A percentile compares a stretch with the other conserved stretches of the same genome.
Evolutionary conservation across 202 grass and related monocot species (phyloP).

Genomic region (Zizania palustris): DNA sequence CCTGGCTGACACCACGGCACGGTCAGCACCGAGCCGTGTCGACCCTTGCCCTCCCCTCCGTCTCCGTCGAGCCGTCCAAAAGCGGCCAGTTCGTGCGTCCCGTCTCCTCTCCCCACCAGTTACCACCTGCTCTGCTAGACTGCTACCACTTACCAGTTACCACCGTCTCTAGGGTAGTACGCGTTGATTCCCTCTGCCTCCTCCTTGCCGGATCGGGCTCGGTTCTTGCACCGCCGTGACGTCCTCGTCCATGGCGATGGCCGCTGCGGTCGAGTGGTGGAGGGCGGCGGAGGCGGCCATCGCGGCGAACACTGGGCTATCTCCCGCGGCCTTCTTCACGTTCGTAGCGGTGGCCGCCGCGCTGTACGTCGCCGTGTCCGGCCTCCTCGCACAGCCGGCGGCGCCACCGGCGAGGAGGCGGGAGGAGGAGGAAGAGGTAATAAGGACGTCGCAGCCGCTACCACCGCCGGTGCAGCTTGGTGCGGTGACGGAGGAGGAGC

Average conservation of each 20-base stretch:
- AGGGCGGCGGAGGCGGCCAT: slow-evolving; percentile 40
- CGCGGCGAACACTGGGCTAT: slow-evolving; percentile 56
- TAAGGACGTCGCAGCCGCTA: slow-evolving; percentile 36
- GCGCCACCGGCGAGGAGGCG: neutral
- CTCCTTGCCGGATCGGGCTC: neutral
- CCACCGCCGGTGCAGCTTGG: slow-evolving; percentile 62
- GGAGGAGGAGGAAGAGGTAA: neutral
- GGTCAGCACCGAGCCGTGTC: no score
- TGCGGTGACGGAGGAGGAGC: slow-evolving; percentile 67
- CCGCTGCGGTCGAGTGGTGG: slow-evolving; percentile 48
- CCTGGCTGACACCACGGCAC: neutral
- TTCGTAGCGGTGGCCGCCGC: slow-evolving; percentile 43
- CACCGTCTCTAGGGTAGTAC: no score
- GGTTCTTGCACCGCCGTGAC: neutral
- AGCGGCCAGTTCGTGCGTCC: no score
- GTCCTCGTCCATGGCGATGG: slow-evolving; percentile 2
- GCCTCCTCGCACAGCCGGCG: slow-evolving; percentile 4
- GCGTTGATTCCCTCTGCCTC: neutral
- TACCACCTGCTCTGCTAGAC: no score
- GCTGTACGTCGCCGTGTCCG: slow-evolving; percentile 46
- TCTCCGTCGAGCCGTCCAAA: no score
- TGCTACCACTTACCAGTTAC: no score
- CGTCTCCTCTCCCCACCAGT: no score
- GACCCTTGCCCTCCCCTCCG: no score
- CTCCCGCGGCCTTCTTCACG: slow-evolving; percentile 56